Base-by-base conservation (phyloP, 768 basidiomycete species). In the Melanogaster broomeanus region DNA sequence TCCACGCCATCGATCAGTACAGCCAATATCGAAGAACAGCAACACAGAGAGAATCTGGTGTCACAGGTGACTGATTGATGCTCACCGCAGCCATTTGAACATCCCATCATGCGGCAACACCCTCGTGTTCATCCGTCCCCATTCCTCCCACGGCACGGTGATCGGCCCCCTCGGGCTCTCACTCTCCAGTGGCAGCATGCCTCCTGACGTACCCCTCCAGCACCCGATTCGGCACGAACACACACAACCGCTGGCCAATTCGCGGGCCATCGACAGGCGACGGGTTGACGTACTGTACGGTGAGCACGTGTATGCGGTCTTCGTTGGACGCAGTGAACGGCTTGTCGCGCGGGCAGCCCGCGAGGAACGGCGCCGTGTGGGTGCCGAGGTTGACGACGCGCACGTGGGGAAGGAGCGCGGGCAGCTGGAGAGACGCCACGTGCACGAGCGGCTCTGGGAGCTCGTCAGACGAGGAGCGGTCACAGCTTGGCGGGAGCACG, bases 71-170 rank as follows among this genome's bases (percentile, higher is more conserved):
- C 5, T 4, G 13, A 16, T 9, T 2, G 4, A n/a, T 9, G 50
- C 64, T 21, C 40, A 75, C 74, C 75, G 65, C 28, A 76, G 56
- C 78, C 77, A 79, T 39, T 71, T 66, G 55, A 74, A 76, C 24
- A 50, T 52, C 2, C 50, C 58, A 9, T 53, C 34, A 8, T 68
- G 62, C 12, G 58, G 55, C 11, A 75, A 19, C 48, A 72, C 64
- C 6, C 77, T 60, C 42, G 75, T 66, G 10, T 70, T 53, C 5
- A 42, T 42, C 3, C 56, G 69, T 6, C 76, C 77, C 77, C 77
- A 78, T 22, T 61, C 61, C 2, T 58, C 52, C 77, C 77, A 78
- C 1, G 55, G 59, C 19, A 70, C 57, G 12, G 49, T 37, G 30
- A 38, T 16, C 33, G 52, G 35, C 21, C 3, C 4, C 16, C 19